These are phyloP conservation scores for Coleophoma cylindrospora DNA, from an alignment of 2,329 filamentous ascomycete genomes.

Conservation along the genomic window DNA sequence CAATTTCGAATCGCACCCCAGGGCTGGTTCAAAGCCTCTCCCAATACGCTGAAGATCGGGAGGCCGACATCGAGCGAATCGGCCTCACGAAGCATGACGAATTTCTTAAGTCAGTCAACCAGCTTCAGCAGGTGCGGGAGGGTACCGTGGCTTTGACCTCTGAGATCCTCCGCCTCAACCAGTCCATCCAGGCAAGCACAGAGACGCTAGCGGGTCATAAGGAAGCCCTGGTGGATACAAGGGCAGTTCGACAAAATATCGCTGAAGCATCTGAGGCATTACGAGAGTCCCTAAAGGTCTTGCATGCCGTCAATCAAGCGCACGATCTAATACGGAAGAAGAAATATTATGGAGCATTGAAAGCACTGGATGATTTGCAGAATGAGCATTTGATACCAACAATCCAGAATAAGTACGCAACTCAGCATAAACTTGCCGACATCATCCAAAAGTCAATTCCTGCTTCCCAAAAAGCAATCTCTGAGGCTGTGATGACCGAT, in stretches of 20 bases:
- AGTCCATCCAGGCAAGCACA: conserved; percentile 91
- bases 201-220: conserved; percentile 94
- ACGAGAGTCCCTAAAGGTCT: conserved; percentile 84
- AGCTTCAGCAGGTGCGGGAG: conserved; percentile 86
- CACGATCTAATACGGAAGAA: conserved; percentile 89
- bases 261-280: conserved; percentile 86
- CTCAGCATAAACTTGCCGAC: conserved; percentile 90
- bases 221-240: conserved; percentile 86
- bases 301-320: conserved; percentile 89
- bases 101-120: conserved; percentile 89
- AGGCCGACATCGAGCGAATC: conserved; percentile 88
- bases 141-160: conserved; percentile 83
- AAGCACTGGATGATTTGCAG: conserved; percentile 90
- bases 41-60: conserved; percentile 79
- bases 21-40: conserved; percentile 74
- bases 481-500: conserved; percentile 94
- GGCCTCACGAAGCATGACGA: conserved; percentile 96
- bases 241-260: conserved; percentile 90
- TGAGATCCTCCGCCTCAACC: conserved; percentile 88
- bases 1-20: conserved; percentile 65
- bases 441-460: conserved; percentile 96
- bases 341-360: conserved; percentile 91
- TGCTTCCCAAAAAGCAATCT: conserved; percentile 85
- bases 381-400: conserved; percentile 81
- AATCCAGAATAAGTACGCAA: conserved; percentile 78